Percentiles rank a stretch among this genome's conserved stretches.
Evolutionary conservation across 768 basidiomycete genomes (phyloP).

Genomic region (Albatrellus ellisii): DNA sequence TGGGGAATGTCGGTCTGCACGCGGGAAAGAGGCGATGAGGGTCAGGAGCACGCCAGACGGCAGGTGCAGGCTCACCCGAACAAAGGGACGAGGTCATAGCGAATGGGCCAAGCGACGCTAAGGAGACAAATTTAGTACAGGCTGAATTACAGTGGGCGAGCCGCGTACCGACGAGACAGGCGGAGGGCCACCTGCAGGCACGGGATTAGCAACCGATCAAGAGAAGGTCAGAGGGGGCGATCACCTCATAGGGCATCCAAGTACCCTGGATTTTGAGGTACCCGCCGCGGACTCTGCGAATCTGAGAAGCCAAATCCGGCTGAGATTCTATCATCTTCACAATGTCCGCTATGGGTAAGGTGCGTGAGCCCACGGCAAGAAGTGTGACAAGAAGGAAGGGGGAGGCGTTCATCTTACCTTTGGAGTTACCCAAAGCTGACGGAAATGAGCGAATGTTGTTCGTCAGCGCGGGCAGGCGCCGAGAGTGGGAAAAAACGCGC

Average conservation of each 20-base stretch:
- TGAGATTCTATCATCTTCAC: conserved; percentile 90
- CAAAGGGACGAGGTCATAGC: conserved; percentile 74
- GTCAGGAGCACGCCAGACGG: conserved; percentile 7
- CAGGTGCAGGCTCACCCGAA: conserved; percentile 48
- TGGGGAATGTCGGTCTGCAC: conserved; percentile 68
- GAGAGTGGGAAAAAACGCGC: background rate
- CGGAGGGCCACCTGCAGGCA: conserved; percentile 55
- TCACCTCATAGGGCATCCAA: conserved; percentile 86
- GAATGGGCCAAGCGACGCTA: conserved; percentile 83
- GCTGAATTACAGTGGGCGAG: background rate
- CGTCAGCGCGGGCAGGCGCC: background rate
- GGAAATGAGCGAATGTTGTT: conserved; percentile 8
- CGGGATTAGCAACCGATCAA: conserved; percentile 5
- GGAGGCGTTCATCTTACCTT: conserved; percentile 33
- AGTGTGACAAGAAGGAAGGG: background rate
- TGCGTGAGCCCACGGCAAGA: conserved; percentile 2
- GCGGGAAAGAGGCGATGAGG: conserved; percentile 5
- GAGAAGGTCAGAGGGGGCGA: conserved; percentile 13
- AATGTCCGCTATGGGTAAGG: conserved; percentile 54
- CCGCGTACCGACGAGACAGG: conserved; percentile 60
- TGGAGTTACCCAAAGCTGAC: conserved; percentile 76
- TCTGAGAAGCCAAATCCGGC: conserved; percentile 70
- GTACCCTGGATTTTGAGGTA: conserved; percentile 90
- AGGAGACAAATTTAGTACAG: conserved; percentile 10
- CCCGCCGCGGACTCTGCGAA: conserved; percentile 76